Base-by-base conservation (phyloP, 1,284 basidiomycete genomes). In the Austroboletus novae-zelandiae region DNA sequence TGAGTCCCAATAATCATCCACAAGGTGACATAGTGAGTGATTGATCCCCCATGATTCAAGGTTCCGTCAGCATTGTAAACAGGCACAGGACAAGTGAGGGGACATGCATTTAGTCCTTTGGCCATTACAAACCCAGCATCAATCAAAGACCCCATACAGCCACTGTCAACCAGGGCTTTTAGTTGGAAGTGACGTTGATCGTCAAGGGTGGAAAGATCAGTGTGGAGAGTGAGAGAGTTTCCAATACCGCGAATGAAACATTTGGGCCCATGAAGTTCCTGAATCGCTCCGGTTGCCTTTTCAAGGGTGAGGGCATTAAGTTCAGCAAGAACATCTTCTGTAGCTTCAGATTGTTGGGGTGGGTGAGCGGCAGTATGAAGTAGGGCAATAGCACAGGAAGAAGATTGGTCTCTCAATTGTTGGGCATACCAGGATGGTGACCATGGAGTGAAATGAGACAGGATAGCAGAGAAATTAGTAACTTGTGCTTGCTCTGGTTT, bases 1-100 rank as follows among this genome's bases (percentile, higher is more conserved):
- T 59, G 50, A 0, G 30, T 6, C 0, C 23, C 32, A 0, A 56
- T 44, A 0, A 9, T 3, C 23, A 57, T 15, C 0, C 20, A 17
- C 0, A 57, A 18, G 2, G 35, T 50, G 0, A 55, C 34, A 17
- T 40, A 46, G 1, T 53, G 15, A 0, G 40, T 34, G 5, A 68
- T 66, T 1, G 41, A n/a, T 0, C 61, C 58, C 1, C 17, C 39
- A 0, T 40, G n/a, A 20, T 67, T 67, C 0, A 56, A 17, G 2
- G 60, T 58, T 0, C 59, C 49, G 31, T 64, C 55, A 0, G 57
- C 56, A 44, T 65, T 66, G 17, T 63, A 67, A 0, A 66, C 61
- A 0, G 52, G n/a, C n/a, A 57, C 2, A 67, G 61, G 51, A 0
- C 47, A 9, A 0, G 56, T 56, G 0, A 64, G 45, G n/a, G 48